Evolutionary conservation across 129 eudicot species (phyloP).

Genomic region (Centrapalus pauciflorus): DNA sequence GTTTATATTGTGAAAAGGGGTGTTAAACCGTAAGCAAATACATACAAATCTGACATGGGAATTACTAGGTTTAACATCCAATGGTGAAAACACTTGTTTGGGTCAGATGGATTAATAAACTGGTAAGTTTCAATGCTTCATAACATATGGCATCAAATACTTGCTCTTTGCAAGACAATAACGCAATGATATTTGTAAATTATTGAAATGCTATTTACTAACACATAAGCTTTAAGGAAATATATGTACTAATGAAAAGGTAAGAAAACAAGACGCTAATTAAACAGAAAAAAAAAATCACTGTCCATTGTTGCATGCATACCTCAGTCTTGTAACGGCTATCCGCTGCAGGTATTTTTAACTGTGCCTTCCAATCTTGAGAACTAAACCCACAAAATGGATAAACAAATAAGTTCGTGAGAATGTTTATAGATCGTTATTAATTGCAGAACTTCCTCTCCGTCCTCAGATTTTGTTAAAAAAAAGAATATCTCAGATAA

Average conservation of each 20-base stretch:
- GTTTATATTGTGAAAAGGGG: neutral
- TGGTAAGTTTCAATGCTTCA: neutral
- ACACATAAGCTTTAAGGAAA: neutral
- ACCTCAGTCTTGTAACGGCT: conserved; percentile 76
- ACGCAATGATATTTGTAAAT: neutral
- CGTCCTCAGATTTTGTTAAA: too few relatives aligned
- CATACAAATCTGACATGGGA: neutral
- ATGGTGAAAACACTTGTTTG: neutral
- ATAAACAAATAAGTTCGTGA: conserved; percentile 18
- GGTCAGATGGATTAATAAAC: neutral
- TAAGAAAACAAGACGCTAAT: neutral
- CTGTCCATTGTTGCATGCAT: conserved; percentile 15
- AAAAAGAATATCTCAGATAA: neutral
- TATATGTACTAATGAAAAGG: neutral
- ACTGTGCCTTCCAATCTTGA: conserved; percentile 63
- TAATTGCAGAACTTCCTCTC: conserved; percentile 1
- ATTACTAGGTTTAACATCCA: neutral
- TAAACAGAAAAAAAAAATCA: too few relatives aligned
- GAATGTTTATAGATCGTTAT: neutral
- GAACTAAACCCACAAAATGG: conserved; percentile 38
- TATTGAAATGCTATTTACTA: neutral
- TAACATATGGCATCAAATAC: neutral
- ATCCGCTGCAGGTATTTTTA: conserved; percentile 56
- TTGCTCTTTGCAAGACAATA: neutral
- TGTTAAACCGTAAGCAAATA: neutral